A percentile compares a stretch with the other conserved stretches of the same genome.
Evolutionary conservation across 2,329 filamentous ascomycete genomes (phyloP).

Genomic region (Colletotrichum lini): DNA sequence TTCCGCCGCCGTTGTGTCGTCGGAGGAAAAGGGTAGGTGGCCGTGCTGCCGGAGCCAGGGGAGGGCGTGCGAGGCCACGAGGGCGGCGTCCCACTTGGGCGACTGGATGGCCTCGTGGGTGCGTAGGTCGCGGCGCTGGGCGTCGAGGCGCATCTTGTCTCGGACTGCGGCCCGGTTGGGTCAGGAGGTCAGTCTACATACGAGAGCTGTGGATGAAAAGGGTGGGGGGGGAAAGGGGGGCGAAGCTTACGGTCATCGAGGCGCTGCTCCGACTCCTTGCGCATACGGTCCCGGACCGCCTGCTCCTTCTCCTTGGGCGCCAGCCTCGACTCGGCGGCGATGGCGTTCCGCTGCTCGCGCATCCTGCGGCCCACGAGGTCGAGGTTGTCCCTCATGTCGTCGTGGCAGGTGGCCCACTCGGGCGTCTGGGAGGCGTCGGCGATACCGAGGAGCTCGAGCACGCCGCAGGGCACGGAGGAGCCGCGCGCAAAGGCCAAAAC

Average conservation of each 20-base stretch:
- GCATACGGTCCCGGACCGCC: constrained; percentile 58
- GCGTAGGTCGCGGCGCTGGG: constrained; percentile 61
- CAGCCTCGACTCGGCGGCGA: constrained; percentile 62
- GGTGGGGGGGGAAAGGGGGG: neutral
- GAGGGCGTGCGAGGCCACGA: constrained; percentile 61
- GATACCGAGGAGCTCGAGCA: constrained; percentile 68
- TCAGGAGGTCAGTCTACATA: too few species aligned
- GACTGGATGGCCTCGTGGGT: constrained; percentile 67
- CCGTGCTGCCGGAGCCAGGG: constrained; percentile 56
- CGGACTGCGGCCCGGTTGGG: constrained; percentile 52
- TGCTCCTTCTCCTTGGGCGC: constrained; percentile 56
- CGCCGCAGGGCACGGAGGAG: constrained; percentile 70
- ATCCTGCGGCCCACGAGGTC: constrained; percentile 54
- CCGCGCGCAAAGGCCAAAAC: constrained; percentile 65
- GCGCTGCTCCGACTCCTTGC: constrained; percentile 59
- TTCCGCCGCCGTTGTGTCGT: constrained; percentile 27
- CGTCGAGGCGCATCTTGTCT: constrained; percentile 55
- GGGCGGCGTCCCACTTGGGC: constrained; percentile 65
- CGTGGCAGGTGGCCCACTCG: constrained; percentile 64
- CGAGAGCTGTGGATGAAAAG: neutral
- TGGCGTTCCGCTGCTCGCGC: constrained; percentile 58
- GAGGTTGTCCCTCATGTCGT: constrained; percentile 54
- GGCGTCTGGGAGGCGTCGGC: constrained; percentile 67
- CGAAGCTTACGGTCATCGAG: constrained; percentile 63
- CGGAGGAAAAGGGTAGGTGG: constrained; percentile 23